A percentile compares a stretch with the other conserved stretches of the same genome.
Conservation (phyloP, 441 rosid species). For the Populus hybrid region DNA sequence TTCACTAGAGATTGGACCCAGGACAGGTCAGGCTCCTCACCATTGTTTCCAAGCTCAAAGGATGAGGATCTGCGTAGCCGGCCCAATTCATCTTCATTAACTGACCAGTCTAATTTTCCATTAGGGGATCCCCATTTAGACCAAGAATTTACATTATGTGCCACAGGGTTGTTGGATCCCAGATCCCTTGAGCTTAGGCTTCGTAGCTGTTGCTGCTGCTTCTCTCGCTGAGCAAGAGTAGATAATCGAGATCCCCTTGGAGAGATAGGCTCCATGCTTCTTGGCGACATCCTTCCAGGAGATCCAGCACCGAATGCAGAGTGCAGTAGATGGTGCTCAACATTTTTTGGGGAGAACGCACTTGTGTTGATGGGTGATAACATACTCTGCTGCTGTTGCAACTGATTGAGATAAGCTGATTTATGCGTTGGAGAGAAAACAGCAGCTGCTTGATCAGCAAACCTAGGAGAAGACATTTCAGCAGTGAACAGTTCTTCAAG, state of each 20-base stretch:
- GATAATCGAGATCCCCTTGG: conserved; percentile 43
- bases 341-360: conserved; percentile 40
- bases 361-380: conserved; percentile 47
- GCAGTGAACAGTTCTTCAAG: conserved; percentile 56
- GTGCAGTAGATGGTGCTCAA: conserved; percentile 41
- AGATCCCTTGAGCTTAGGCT: conserved; percentile 47
- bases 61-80: conserved; percentile 34
- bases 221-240: conserved; percentile 42
- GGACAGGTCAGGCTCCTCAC: conserved; percentile 53
- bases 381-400: conserved; percentile 46
- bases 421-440: conserved; percentile 52
- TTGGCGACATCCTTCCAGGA: conserved; percentile 58
- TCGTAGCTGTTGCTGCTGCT: conserved; percentile 43
- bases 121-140: conserved; percentile 49
- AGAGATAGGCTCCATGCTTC: conserved; percentile 46
- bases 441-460: conserved; percentile 37
- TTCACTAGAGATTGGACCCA: conserved; percentile 60
- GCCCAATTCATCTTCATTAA: conserved; percentile 31
- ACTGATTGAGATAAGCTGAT: conserved; percentile 38
- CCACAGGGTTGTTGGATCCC: conserved; percentile 24
- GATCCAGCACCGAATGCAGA: conserved; percentile 41
- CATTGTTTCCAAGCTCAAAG: conserved; percentile 30
- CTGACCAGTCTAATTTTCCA: conserved; percentile 53
- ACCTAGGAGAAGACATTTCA: conserved; percentile 43
- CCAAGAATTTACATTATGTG: conserved; percentile 29